phyloP scores from a whole-genome alignment of 2,329 filamentous ascomycete genomes.

The Ophioceras dolichostomum region DNA sequence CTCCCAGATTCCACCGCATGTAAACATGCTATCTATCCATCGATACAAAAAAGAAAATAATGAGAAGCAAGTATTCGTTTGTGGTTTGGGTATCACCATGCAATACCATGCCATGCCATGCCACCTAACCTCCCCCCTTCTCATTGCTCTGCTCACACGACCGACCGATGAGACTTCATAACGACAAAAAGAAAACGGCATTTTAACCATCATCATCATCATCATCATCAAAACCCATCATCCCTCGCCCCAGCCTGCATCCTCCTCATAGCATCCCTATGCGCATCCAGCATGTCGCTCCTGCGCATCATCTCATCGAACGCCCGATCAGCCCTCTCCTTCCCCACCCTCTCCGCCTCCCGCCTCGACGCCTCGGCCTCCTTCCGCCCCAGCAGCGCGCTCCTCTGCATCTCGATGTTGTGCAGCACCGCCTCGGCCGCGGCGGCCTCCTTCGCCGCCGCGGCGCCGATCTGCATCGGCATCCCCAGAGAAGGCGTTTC shows the following conservation, averaged over 20 bases:
- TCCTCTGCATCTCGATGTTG: conserved; percentile 41
- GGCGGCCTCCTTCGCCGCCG: conserved; percentile 14
- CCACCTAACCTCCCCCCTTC: too few species aligned
- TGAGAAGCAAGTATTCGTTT: too few species aligned
- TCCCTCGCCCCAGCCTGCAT: conserved; percentile 50
- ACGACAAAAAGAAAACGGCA: too few species aligned
- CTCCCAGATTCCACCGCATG: too few species aligned
- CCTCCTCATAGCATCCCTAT: conserved; percentile 66
- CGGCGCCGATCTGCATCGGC: background rate
- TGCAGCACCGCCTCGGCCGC: conserved; percentile 22
- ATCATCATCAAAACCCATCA: conserved; percentile 3
- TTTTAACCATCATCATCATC: too few species aligned
- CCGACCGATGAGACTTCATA: too few species aligned
- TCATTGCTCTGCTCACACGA: too few species aligned
- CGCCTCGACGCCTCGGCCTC: conserved; percentile 49
- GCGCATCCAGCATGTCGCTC: conserved; percentile 61
- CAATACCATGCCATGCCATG: too few species aligned
- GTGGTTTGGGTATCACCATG: too few species aligned
- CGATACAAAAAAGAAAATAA: too few species aligned
- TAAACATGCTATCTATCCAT: too few species aligned
- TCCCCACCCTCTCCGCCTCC: conserved; percentile 44
- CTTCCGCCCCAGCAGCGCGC: conserved; percentile 45
- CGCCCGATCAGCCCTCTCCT: conserved; percentile 45
- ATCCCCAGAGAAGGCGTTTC: conserved; percentile 26
- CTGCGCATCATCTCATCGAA: conserved; percentile 68